A percentile compares a stretch with the other conserved stretches of the same genome.
Evolutionary conservation across 495 filamentous ascomycete genomes (phyloP).

Genomic region (Talaromyces nanjingensis): DNA sequence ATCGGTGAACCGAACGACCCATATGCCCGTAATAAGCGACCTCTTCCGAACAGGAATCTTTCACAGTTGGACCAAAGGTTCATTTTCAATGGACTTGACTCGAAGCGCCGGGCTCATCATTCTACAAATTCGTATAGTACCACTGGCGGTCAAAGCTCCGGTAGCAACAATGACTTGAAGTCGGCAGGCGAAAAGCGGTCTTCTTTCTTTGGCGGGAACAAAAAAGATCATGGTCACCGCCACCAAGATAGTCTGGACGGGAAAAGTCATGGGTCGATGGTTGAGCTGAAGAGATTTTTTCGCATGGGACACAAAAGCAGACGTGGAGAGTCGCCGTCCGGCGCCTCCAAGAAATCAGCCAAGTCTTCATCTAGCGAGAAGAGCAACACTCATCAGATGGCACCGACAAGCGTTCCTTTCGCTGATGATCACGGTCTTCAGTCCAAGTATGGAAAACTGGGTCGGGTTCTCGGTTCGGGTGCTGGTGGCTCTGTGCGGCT

Average conservation of each 20-base stretch:
- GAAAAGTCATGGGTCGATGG: constrained; percentile 79
- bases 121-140: constrained; percentile 21
- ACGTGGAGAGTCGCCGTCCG: constrained; percentile 53
- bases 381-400: constrained; percentile 51
- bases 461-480: constrained; percentile 86
- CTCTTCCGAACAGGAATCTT: constrained; percentile 60
- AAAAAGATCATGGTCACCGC: constrained; percentile 31
- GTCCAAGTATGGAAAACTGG: constrained; percentile 91
- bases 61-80: constrained; percentile 76
- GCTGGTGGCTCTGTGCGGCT: constrained; percentile 92
- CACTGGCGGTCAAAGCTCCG: constrained; percentile 34
- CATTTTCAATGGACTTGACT: constrained; percentile 61
- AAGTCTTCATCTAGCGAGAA: constrained; percentile 44
- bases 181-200: constrained; percentile 37
- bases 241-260: constrained; percentile 32
- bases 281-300: constrained; percentile 91
- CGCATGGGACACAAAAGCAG: constrained; percentile 64
- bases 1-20: constrained; percentile 80
- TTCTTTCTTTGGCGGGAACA: constrained; percentile 37
- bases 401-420: constrained; percentile 69
- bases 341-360: constrained; percentile 31
- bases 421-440: constrained; percentile 87
- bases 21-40: constrained; percentile 75
- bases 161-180: constrained; percentile 39
- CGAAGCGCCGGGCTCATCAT: constrained; percentile 34